These are phyloP conservation scores for Centella asiatica DNA, from an alignment of 129 eudicot species.

Conservation along the genomic window DNA sequence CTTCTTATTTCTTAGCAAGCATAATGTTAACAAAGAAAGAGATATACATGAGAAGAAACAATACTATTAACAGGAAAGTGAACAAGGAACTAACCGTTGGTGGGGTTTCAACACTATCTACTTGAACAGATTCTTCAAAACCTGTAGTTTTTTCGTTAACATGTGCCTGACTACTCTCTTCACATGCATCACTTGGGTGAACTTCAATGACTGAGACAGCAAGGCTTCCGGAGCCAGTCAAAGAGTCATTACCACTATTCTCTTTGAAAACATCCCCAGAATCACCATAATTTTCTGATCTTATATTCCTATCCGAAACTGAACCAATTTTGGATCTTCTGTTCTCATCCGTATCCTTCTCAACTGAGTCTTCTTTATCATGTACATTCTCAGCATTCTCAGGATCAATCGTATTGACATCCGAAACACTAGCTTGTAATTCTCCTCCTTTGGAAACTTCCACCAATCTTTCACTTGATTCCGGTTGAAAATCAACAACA, in stretches of 20 bases:
- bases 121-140: conserved; percentile 20
- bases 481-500: conserved; percentile 16
- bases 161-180: conserved; percentile 9
- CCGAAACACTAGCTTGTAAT: conserved; percentile 11
- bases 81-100: conserved; percentile 35
- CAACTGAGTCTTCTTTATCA: conserved; percentile 10
- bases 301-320: conserved; percentile 13
- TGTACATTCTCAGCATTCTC: conserved; percentile 18
- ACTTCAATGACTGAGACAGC: conserved; percentile 5
- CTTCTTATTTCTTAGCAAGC: no score
- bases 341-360: conserved; percentile 21
- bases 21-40: background rate
- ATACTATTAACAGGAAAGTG: background rate
- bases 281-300: conserved; percentile 12
- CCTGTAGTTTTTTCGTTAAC: background rate
- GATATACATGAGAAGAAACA: background rate
- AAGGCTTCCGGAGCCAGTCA: conserved; percentile 13
- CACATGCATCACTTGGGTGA: conserved; percentile 8
- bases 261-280: conserved; percentile 11
- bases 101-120: conserved; percentile 17
- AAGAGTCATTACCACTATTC: conserved; percentile 7
- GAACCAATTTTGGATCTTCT: conserved; percentile 3
- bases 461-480: conserved; percentile 15
- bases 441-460: conserved; percentile 17
- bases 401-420: conserved; percentile 15